Conservation (phyloP, 2,329 filamentous ascomycete genomes). For the Tolypocladium sp. region DNA sequence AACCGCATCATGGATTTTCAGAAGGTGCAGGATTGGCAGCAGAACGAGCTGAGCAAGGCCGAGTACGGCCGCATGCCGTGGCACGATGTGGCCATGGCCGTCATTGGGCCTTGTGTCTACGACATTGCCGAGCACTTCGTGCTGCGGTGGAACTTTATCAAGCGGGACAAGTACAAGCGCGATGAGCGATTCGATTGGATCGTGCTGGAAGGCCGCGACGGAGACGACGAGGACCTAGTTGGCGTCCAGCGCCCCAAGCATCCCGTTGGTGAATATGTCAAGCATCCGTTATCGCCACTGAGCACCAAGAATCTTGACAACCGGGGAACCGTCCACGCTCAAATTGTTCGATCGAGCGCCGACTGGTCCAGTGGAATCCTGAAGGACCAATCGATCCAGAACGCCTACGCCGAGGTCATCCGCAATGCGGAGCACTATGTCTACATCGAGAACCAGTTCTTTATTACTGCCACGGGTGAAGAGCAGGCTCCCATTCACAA, state of each 20-base stretch:
- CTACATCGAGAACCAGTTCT: conserved; percentile 99
- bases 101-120: conserved; percentile 83
- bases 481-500: conserved; percentile 81
- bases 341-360: conserved; percentile 79
- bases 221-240: conserved; percentile 73
- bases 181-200: conserved; percentile 80
- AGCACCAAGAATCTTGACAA: conserved; percentile 53
- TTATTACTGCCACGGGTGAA: conserved; percentile 90
- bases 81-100: conserved; percentile 90
- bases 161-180: conserved; percentile 96
- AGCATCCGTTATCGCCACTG: conserved; percentile 67
- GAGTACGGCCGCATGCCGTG: conserved; percentile 95
- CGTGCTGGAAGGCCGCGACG: conserved; percentile 64
- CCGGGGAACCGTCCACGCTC: conserved; percentile 69
- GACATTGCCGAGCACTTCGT: conserved; percentile 96
- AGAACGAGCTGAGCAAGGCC: conserved; percentile 83
- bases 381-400: conserved; percentile 77
- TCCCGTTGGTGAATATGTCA: conserved; percentile 77
- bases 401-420: conserved; percentile 79
- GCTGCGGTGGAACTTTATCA: conserved; percentile 91
- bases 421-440: conserved; percentile 82
- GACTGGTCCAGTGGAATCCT: conserved; percentile 94
- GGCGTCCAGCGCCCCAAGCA: conserved; percentile 84
- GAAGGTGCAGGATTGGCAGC: conserved; percentile 82
- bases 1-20: conserved; percentile 95